Conservation (phyloP, 768 basidiomycete species). For the Tylopilus sp. region DNA sequence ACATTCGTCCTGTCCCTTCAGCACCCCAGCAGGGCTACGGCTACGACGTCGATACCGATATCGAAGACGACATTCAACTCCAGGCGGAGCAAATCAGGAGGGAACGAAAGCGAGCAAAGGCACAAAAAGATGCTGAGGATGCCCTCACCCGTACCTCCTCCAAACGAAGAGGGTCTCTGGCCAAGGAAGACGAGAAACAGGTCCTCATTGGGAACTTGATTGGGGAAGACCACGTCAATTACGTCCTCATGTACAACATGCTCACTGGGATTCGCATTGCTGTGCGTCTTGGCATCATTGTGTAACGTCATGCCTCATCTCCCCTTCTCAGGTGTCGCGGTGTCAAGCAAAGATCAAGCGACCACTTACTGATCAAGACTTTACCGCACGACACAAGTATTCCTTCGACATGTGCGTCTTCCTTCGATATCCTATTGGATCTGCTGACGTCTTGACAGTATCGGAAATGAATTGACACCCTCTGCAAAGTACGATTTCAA, state of each 20-base stretch:
- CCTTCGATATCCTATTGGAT: not conserved
- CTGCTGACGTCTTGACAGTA: constrained; percentile 40
- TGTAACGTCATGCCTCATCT: constrained; percentile 2
- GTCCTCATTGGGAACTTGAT: constrained; percentile 93
- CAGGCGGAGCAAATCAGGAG: constrained; percentile 84
- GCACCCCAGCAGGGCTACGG: constrained; percentile 34
- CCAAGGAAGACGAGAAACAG: constrained; percentile 43
- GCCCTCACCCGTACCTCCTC: constrained; percentile 40
- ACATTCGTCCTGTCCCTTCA: constrained; percentile 28
- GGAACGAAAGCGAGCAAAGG: constrained; percentile 75
- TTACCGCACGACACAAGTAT: constrained; percentile 85
- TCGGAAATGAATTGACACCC: constrained; percentile 97
- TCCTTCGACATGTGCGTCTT: constrained; percentile 89
- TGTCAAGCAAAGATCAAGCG: constrained; percentile 95
- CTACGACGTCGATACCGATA: constrained; percentile 37
- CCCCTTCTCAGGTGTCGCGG: constrained; percentile 70
- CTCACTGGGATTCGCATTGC: constrained; percentile 96
- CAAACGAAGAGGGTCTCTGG: constrained; percentile 20
- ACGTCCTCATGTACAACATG: constrained; percentile 99
- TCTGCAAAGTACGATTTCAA: constrained; percentile 99
- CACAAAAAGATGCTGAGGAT: constrained; percentile 60
- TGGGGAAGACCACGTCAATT: constrained; percentile 98
- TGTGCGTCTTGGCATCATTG: constrained; percentile 42
- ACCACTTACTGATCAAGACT: constrained; percentile 82
- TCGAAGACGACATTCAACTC: constrained; percentile 67